Percentiles rank a stretch among this genome's conserved stretches.
Evolutionary conservation across 1,284 basidiomycete species (phyloP).

Genomic region (Boletellus deceptivus): DNA sequence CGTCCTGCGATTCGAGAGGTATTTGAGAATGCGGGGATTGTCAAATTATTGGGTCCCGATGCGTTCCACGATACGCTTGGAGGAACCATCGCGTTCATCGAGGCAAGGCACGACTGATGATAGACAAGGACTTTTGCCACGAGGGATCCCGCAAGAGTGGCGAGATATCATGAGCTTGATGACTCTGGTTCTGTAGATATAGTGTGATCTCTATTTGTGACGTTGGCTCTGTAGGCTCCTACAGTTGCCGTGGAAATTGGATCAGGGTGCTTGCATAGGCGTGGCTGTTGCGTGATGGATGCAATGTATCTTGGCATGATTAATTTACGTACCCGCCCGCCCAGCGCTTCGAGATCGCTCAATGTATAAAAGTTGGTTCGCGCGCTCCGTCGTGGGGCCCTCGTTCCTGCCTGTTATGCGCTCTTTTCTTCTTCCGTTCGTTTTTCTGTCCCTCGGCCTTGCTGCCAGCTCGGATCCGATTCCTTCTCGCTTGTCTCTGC

Average conservation of each 20-base stretch:
- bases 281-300: no score
- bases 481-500: conserved; percentile 19
- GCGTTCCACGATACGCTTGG: conserved; percentile 74
- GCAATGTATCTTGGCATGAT: no score
- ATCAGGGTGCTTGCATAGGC: no score
- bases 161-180: neutral
- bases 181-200: conserved; percentile 5
- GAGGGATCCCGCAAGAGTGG: neutral
- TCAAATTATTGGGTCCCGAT: conserved; percentile 61
- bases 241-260: no score
- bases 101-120: conserved; percentile 23
- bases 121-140: neutral
- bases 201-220: neutral
- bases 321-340: no score
- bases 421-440: conserved; percentile 24
- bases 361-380: no score
- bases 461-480: conserved; percentile 13
- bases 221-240: no score
- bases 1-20: conserved; percentile 51
- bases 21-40: conserved; percentile 69
- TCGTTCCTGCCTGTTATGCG: conserved; percentile 13
- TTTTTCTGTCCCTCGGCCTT: conserved; percentile 22
- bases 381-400: neutral
- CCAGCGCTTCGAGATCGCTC: no score
- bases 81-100: conserved; percentile 56